Evolutionary conservation across 495 filamentous ascomycete species (phyloP).

Genomic region (Annulohypoxylon stygium): DNA sequence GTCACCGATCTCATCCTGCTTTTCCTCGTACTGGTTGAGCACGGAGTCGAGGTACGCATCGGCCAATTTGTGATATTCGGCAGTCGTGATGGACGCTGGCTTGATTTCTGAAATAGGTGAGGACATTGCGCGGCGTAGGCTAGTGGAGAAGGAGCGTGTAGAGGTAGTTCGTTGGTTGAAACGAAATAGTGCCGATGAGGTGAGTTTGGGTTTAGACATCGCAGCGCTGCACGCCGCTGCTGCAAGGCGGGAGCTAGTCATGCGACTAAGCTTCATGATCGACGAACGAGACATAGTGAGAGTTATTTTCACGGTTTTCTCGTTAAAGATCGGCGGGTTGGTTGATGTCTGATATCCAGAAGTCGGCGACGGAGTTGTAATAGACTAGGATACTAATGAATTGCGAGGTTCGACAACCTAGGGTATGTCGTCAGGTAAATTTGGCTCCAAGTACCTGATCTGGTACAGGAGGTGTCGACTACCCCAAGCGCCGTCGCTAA

Average conservation of each 20-base stretch:
- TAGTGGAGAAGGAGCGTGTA: slow-evolving; percentile 32
- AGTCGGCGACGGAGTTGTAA: not conserved
- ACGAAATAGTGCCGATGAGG: not conserved
- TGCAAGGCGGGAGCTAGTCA: slow-evolving; percentile 33
- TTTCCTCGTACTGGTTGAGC: slow-evolving; percentile 71
- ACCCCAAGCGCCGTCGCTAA: not conserved
- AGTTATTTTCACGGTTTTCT: not conserved
- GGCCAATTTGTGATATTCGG: slow-evolving; percentile 62
- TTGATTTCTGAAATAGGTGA: slow-evolving; percentile 33
- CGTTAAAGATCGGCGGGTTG: not conserved
- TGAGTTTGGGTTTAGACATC: slow-evolving; percentile 7
- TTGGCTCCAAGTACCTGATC: not conserved
- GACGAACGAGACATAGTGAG: slow-evolving; percentile 50
- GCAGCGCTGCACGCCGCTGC: slow-evolving; percentile 23
- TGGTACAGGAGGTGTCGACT: too few species aligned
- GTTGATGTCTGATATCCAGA: not conserved
- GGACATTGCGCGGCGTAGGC: slow-evolving; percentile 42
- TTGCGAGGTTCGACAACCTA: not conserved
- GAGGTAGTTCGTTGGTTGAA: not conserved
- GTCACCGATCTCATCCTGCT: slow-evolving; percentile 71
- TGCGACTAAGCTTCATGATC: slow-evolving; percentile 46
- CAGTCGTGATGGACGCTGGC: slow-evolving; percentile 53
- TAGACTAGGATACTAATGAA: not conserved
- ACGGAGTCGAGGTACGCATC: slow-evolving; percentile 70
- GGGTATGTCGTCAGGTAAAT: not conserved